These are phyloP conservation scores for Capronia epimyces DNA, from an alignment of 2,329 filamentous ascomycete species.

Conservation along the genomic window DNA sequence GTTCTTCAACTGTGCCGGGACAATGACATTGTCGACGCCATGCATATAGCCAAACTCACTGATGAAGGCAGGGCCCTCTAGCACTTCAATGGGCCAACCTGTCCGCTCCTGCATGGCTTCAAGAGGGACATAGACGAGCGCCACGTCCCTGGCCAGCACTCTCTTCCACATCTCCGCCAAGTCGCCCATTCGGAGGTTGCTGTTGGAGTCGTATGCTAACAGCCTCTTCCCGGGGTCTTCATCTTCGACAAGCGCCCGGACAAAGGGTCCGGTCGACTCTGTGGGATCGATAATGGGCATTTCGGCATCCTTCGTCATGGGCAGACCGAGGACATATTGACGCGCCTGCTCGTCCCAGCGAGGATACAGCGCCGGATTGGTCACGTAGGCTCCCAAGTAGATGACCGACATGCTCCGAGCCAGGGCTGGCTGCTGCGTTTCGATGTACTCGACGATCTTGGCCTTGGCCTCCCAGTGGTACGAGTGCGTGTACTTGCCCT, in stretches of 20 bases:
- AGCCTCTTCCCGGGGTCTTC: neutral
- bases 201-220: neutral
- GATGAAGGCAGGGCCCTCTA: neutral
- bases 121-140: neutral
- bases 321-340: neutral
- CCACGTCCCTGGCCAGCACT: neutral
- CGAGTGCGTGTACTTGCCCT: neutral
- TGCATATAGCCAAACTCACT: neutral
- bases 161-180: neutral
- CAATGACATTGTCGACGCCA: neutral
- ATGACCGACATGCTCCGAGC: neutral
- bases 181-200: neutral
- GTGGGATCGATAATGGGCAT: neutral
- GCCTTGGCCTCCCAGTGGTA: neutral
- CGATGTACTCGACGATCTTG: neutral
- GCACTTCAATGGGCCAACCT: neutral
- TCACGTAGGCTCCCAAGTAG: neutral
- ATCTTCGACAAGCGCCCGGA: neutral
- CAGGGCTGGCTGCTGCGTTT: neutral
- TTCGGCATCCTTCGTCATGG: neutral
- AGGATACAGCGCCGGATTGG: neutral
- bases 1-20: neutral
- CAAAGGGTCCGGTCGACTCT: neutral
- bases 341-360: neutral
- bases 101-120: neutral